Evolutionary conservation across 2,329 filamentous ascomycete genomes (phyloP), one percentile per base, ranked within the genome.

Genomic region (Pseudopithomyces chartarum): DNA sequence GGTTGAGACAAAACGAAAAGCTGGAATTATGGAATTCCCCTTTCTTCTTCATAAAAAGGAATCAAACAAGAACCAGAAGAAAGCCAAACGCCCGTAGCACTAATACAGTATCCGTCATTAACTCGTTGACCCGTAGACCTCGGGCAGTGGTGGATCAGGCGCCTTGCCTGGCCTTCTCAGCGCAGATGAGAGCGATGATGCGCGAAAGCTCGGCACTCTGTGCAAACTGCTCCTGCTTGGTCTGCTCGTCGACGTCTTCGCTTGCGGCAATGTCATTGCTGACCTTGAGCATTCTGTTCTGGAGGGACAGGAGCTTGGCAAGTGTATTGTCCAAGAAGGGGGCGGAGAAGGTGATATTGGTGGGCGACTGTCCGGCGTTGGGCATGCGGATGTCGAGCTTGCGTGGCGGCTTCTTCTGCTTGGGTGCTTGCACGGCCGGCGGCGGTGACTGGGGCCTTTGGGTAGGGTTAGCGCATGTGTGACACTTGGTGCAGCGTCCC

Each of bases 251-350:
- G 1, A 81, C 78, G 42, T 77, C 76, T 23, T 78, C 79, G 43
- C 70, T 69, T 17, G 78, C 79, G 1, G 76, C 76, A 54, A 82
- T 73, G 56, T 82, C 79, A 20, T 78, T 77, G 40, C 77, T 79
- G 5, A 78, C 78, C 55, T 76, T 78, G 55, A 82, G 69, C 80
- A 82, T 82, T 32, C 80, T 73, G 65, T 81, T 80, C 58, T 82
- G 80, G 43, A 82, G 71, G 11, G 74, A 67, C 48, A 82, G 68
- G 69, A 82, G 78, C 74, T 82, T 82, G 52, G 78, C 73, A 1
- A 82, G 74, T 5, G 80, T 82, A 66, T 82, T 82, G 73, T 82
- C 80, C 51, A 82, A 78, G 73, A 82, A 82, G 0, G 80, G 80
- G 1, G 80, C 80, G n/a, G 78, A 80, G 71, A 82, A 82, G 34